Conservation (phyloP, 768 basidiomycete genomes). For the Pleurotus tuoliensis region DNA sequence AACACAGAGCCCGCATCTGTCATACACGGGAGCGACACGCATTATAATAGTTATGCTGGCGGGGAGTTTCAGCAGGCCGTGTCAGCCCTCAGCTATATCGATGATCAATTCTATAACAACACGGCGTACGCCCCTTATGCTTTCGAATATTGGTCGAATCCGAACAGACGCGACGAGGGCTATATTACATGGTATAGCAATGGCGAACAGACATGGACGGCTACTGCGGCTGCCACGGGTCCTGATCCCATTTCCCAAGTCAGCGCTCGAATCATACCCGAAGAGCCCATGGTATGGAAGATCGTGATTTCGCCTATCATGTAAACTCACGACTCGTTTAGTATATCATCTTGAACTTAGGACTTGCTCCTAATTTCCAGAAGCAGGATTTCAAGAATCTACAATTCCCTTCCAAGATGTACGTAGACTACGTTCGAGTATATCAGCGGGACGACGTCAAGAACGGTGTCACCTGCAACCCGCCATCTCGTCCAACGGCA, state of each 20-base stretch:
- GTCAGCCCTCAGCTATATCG: constrained; percentile 57
- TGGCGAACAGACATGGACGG: constrained; percentile 66
- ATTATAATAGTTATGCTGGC: constrained; percentile 66
- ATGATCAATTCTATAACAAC: constrained; percentile 53
- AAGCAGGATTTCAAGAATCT: constrained; percentile 66
- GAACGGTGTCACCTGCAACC: constrained; percentile 76
- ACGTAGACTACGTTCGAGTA: constrained; percentile 86
- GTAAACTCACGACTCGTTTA: constrained; percentile 22
- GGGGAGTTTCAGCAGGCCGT: constrained; percentile 72
- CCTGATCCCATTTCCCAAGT: constrained; percentile 58
- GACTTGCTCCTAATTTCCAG: constrained; percentile 78
- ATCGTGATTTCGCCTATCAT: background rate
- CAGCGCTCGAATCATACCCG: constrained; percentile 68
- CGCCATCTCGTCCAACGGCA: constrained; percentile 70
- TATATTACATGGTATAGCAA: constrained; percentile 83
- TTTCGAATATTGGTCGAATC: constrained; percentile 79
- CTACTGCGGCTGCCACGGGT: constrained; percentile 62
- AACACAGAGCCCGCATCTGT: constrained; percentile 47
- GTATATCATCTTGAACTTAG: constrained; percentile 85
- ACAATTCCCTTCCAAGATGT: constrained; percentile 75
- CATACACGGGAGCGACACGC: constrained; percentile 49
- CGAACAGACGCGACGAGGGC: constrained; percentile 58
- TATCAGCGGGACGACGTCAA: constrained; percentile 76
- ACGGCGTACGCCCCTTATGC: constrained; percentile 58
- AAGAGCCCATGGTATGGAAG: constrained; percentile 86